Conservation (phyloP, 306 rosid species). For the Heteromeles arbutifolia region DNA sequence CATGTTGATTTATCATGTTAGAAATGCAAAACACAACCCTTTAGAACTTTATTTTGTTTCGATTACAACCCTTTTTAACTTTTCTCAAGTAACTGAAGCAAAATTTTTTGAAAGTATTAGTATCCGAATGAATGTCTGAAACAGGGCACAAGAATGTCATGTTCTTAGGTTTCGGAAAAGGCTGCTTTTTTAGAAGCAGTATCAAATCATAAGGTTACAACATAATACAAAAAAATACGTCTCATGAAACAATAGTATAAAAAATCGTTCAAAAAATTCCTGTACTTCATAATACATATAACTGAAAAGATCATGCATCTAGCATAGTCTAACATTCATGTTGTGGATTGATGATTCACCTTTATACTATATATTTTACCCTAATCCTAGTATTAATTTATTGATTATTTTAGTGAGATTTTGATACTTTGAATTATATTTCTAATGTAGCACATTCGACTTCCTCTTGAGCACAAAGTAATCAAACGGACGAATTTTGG, state of each 20-base stretch:
- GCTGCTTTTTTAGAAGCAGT: not conserved
- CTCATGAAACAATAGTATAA: not conserved
- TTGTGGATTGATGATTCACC: not conserved
- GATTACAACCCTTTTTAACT: not conserved
- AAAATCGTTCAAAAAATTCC: not conserved
- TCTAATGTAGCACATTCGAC: no score
- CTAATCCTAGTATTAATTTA: no score
- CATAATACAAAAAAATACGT: not conserved
- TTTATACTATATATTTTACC: no score
- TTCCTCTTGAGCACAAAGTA: no score
- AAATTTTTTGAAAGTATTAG: not conserved
- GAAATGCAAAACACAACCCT: not conserved
- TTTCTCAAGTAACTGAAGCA: not conserved
- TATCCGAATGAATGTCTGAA: not conserved
- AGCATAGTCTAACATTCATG: slow-evolving; percentile 6
- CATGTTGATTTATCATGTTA: not conserved
- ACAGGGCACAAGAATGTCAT: not conserved
- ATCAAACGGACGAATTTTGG: no score
- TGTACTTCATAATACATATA: slow-evolving; percentile 7
- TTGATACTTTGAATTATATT: no score
- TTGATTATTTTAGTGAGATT: no score
- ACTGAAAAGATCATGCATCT: slow-evolving; percentile 1
- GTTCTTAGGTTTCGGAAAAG: not conserved
- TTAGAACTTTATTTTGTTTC: not conserved
- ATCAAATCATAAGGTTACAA: not conserved